phyloP scores from a whole-genome alignment of 2,329 filamentous ascomycete species.

The Hypoxylon sp. region DNA sequence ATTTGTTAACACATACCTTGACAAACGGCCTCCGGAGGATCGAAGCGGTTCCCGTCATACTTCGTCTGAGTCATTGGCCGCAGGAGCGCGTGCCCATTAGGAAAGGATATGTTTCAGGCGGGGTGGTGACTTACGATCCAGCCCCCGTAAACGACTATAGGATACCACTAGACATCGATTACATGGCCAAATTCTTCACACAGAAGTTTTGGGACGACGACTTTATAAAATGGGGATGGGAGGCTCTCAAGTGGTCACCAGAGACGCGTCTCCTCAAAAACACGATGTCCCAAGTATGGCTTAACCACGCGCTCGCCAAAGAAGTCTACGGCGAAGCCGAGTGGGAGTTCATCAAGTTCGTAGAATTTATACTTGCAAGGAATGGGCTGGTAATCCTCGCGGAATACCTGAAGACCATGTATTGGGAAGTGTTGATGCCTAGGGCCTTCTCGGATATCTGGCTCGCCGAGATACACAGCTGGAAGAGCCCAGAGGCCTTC shows the following conservation, averaged over 20 bases:
- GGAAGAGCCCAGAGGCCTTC: not conserved
- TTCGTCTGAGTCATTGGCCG: too few species aligned
- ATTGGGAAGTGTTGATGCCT: too few species aligned
- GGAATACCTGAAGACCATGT: conserved; percentile 4
- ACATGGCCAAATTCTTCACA: conserved; percentile 39
- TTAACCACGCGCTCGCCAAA: fast-evolving
- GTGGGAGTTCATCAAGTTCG: conserved; percentile 19
- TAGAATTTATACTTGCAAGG: too few species aligned
- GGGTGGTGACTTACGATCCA: too few species aligned
- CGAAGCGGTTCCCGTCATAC: too few species aligned
- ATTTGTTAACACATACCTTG: too few species aligned
- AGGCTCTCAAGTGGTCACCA: conserved; percentile 34
- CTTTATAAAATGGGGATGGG: conserved; percentile 28
- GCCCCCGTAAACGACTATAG: conserved; percentile 21
- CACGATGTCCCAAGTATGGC: too few species aligned
- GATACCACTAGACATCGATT: conserved; percentile 31
- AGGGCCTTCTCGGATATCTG: not conserved
- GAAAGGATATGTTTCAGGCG: too few species aligned
- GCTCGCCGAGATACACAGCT: not conserved
- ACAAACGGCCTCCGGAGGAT: too few species aligned
- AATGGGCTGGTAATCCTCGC: too few species aligned
- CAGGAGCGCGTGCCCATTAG: too few species aligned
- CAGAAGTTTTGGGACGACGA: conserved; percentile 41
- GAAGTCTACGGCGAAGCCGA: fast-evolving
- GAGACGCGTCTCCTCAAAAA: too few species aligned